Evolutionary conservation across 192 early-diverging fungal species (phyloP).

Genomic region (Rhizophagus sp.): DNA sequence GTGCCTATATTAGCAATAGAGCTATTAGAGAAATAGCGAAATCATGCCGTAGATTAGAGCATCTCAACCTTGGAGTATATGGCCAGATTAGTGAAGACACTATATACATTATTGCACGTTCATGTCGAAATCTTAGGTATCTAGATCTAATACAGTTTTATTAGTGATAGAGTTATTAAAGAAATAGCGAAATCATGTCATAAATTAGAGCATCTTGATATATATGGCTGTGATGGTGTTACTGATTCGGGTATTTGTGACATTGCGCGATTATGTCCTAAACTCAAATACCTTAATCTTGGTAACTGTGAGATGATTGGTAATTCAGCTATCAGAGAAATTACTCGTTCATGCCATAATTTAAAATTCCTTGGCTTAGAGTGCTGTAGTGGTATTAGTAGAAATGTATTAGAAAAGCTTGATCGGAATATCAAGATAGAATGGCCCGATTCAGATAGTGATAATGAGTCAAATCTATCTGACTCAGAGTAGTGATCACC

Average conservation of each 20-base stretch:
- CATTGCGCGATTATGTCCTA: not conserved
- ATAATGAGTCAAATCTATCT: too few species aligned
- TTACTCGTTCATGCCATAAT: not conserved
- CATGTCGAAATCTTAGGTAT: too few species aligned
- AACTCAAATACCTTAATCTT: not conserved
- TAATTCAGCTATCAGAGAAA: not conserved
- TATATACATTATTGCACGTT: too few species aligned
- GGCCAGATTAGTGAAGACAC: too few species aligned
- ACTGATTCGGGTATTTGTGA: not conserved
- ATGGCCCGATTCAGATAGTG: too few species aligned
- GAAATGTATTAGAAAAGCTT: not conserved
- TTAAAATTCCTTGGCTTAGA: not conserved
- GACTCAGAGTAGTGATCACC: too few species aligned
- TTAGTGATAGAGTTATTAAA: too few species aligned
- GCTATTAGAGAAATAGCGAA: not conserved
- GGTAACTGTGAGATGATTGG: not conserved
- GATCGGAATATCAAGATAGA: not conserved
- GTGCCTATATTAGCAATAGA: not conserved
- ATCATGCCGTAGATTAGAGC: slow-evolving; percentile 6
- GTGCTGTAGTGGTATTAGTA: not conserved
- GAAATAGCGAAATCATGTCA: too few species aligned
- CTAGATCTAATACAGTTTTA: too few species aligned
- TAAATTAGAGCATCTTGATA: too few species aligned
- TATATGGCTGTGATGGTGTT: too few species aligned
- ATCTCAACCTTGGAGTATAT: slow-evolving; percentile 1